phyloP scores from a whole-genome alignment of 2,329 filamentous ascomycete species.

The Aspergillus phoenicis region DNA sequence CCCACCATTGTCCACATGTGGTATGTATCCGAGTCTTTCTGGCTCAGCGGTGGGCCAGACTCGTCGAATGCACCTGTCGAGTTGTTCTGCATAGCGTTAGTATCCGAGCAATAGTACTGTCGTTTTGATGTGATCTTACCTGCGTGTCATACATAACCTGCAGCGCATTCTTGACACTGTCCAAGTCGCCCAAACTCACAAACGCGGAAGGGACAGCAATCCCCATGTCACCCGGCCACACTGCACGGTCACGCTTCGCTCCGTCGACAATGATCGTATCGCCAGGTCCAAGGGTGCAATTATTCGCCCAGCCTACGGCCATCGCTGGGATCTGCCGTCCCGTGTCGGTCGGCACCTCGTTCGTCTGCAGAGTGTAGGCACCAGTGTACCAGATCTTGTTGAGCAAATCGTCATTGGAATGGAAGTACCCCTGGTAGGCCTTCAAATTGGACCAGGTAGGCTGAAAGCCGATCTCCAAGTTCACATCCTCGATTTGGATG shows the following conservation, averaged over 20 bases:
- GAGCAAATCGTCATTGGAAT: slow-evolving; percentile 54
- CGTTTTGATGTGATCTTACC: slow-evolving; percentile 14
- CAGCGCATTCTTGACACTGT: slow-evolving; percentile 52
- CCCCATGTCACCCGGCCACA: slow-evolving; percentile 55
- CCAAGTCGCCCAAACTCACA: slow-evolving; percentile 48
- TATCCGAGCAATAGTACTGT: background rate
- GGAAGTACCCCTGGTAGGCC: slow-evolving; percentile 58
- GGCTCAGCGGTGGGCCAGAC: slow-evolving; percentile 38
- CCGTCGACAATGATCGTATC: slow-evolving; percentile 49
- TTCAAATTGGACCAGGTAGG: slow-evolving; percentile 56
- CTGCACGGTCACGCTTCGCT: slow-evolving; percentile 47
- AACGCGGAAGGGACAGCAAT: slow-evolving; percentile 51
- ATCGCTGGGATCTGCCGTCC: slow-evolving; percentile 39
- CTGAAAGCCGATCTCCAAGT: slow-evolving; percentile 51
- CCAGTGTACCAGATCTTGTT: slow-evolving; percentile 62
- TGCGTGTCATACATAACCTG: slow-evolving; percentile 53
- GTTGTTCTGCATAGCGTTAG: slow-evolving; percentile 23
- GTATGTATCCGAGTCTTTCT: slow-evolving; percentile 39
- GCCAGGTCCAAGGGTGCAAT: slow-evolving; percentile 43
- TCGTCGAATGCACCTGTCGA: slow-evolving; percentile 40
- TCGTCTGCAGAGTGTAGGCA: slow-evolving; percentile 56
- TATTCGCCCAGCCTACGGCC: slow-evolving; percentile 42
- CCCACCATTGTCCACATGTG: slow-evolving; percentile 60
- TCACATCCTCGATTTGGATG: slow-evolving; percentile 43
- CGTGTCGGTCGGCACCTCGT: slow-evolving; percentile 42